Evolutionary conservation across 2,329 filamentous ascomycete genomes (phyloP).

Genomic region (Phoma sp.): DNA sequence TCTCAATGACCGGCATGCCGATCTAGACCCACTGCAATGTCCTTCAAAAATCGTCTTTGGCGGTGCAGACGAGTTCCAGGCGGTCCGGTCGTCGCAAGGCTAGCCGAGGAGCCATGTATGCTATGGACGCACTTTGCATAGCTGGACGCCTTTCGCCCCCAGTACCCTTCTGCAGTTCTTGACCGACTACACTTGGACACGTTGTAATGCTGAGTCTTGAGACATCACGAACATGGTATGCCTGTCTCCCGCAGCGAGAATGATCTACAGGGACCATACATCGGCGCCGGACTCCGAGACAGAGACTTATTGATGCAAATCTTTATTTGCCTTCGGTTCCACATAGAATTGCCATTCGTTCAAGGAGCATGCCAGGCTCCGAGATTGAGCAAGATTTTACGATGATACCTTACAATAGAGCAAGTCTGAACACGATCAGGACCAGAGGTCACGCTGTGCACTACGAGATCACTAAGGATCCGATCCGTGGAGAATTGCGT

Average conservation of each 20-base stretch:
- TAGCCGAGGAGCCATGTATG: slow-evolving; percentile 3
- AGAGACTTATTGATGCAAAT: slow-evolving; percentile 13
- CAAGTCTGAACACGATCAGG: not conserved
- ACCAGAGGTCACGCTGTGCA: slow-evolving; percentile 6
- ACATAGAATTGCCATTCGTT: slow-evolving; percentile 6
- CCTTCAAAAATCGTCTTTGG: not conserved
- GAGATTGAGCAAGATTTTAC: slow-evolving; percentile 12
- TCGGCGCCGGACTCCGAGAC: slow-evolving; percentile 6
- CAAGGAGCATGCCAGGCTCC: slow-evolving; percentile 6
- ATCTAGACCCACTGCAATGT: slow-evolving; percentile 12
- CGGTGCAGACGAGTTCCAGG: slow-evolving; percentile 6
- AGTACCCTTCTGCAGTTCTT: slow-evolving; percentile 13
- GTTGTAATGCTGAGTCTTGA: slow-evolving; percentile 8
- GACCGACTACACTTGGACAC: not conserved
- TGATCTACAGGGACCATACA: slow-evolving; percentile 20
- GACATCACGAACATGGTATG: slow-evolving; percentile 13
- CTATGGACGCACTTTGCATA: not conserved
- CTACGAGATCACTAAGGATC: slow-evolving; percentile 4
- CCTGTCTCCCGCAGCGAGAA: slow-evolving; percentile 12
- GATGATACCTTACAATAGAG: not conserved
- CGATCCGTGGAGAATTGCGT: slow-evolving; percentile 10
- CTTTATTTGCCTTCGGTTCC: slow-evolving; percentile 17
- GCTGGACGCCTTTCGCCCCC: not conserved
- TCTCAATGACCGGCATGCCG: slow-evolving; percentile 10
- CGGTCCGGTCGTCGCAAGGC: not conserved